phyloP scores from a whole-genome alignment of 306 rosid genomes.

The Vigna angularis region DNA sequence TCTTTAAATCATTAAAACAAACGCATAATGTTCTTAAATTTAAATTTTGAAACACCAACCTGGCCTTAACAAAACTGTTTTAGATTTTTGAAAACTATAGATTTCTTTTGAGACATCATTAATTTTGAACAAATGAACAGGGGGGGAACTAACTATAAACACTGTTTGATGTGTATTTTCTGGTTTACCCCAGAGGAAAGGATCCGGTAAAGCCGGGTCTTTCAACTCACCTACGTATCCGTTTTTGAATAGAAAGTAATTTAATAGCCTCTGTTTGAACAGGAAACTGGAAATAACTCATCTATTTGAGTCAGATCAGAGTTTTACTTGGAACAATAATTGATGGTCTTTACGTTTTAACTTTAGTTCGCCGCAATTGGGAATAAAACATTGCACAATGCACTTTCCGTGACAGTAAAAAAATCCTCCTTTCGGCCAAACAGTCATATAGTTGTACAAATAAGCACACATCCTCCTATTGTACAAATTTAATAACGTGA shows the following conservation, averaged over 20 bases:
- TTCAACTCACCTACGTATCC: constrained; percentile 44
- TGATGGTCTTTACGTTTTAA: constrained; percentile 35
- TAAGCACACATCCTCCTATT: background rate
- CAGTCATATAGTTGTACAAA: background rate
- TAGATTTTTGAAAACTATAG: no score
- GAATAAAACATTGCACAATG: background rate
- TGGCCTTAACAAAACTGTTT: no score
- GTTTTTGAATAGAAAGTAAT: constrained; percentile 3
- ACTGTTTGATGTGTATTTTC: constrained; percentile 43
- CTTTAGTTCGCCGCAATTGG: constrained; percentile 12
- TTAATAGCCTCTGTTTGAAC: background rate
- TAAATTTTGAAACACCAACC: no score
- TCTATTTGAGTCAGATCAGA: constrained; percentile 40
- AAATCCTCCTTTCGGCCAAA: background rate
- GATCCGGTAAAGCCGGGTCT: constrained; percentile 81
- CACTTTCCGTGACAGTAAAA: background rate
- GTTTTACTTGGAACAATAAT: constrained; percentile 48
- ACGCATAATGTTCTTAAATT: constrained; percentile 37
- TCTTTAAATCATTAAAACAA: constrained; percentile 32
- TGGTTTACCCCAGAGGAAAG: constrained; percentile 57
- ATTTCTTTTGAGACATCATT: no score
- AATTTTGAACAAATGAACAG: no score
- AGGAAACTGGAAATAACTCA: constrained; percentile 19
- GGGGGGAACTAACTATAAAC: no score
- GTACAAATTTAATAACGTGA: background rate